Base-by-base conservation (phyloP, 768 basidiomycete genomes). In the Hirschioporus abietinus region DNA sequence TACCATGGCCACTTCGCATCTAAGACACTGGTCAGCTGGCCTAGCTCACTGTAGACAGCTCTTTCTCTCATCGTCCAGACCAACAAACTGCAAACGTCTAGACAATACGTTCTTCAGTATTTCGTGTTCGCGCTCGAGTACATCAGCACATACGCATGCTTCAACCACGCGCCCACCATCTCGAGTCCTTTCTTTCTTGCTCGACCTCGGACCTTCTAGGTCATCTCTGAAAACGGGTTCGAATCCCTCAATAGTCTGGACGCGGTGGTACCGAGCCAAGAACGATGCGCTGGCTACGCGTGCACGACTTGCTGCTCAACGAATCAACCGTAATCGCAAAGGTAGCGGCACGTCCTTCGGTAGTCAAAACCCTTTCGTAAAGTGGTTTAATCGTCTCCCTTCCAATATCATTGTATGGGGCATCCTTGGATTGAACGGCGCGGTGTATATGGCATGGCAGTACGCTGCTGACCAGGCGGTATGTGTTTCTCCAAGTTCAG, bases 391-490 rank as follows among this genome's bases (percentile, higher is more conserved):
- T 71, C 74, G 76, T 1, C 79, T 92, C 3, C 86, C 90, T 10
- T 70, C 78, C 68, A 77, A 83, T 63, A 67, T 75, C 68, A 75
- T 92, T 34, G 81, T 92, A 71, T 89, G 82, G 74, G 81, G 85
- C 7, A 86, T 93, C 63, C 80, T 93, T 18, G 85, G 78, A 3
- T 68, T 86, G 67, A 93, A 93, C 68, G 85, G 81, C 1, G 76
- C 76, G 1, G 85, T 93, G 0, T 93, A 87, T 69, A 74, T 74
- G 20, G 78, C 83, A 66, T 92, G 89, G 89, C 79, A 78, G 68
- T 78, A 77, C 17, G 74, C 73, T 17, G 64, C 35, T 36, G 58
- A 66, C 23, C 35, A 68, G 67, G 69, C 68, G 35, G 75, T 77
- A 66, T 35, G 75, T 70, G 15, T 35, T 20, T 36, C 34, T 15